These are phyloP conservation scores for Orbilia javanica DNA, from an alignment of 2,329 filamentous ascomycete genomes.

Conservation along the genomic window DNA sequence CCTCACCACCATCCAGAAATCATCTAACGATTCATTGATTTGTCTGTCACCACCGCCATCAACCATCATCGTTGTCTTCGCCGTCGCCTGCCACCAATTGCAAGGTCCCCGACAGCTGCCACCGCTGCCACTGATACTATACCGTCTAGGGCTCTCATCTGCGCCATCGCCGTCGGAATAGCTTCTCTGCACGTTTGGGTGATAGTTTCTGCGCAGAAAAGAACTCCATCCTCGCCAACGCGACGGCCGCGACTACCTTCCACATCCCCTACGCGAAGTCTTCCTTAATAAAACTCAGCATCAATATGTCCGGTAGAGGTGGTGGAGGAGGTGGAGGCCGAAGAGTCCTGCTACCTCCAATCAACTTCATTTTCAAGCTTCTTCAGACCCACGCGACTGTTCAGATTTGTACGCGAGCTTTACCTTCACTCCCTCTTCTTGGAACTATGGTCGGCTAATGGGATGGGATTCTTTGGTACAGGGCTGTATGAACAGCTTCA, in stretches of 20 bases:
- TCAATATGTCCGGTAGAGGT: constrained; percentile 49
- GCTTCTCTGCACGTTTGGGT: background rate
- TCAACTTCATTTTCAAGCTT: constrained; percentile 95
- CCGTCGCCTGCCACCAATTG: background rate
- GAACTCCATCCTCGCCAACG: background rate
- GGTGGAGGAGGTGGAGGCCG: constrained; percentile 70
- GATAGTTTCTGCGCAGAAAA: background rate
- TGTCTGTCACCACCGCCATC: background rate
- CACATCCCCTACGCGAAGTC: background rate
- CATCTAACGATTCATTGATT: background rate
- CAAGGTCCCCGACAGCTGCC: background rate
- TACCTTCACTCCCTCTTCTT: background rate
- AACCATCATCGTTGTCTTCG: background rate
- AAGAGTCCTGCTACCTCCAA: constrained; percentile 79
- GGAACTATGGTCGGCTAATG: constrained; percentile 1
- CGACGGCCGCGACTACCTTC: background rate
- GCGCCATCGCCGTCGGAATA: background rate
- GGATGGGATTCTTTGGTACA: background rate
- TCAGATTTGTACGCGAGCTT: constrained; percentile 75
- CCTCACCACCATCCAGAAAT: background rate
- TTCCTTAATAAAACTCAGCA: constrained; percentile 1
- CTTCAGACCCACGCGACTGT: constrained; percentile 84
- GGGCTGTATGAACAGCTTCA: constrained; percentile 92
- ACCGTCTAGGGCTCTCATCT: background rate
- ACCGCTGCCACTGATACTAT: background rate